These are phyloP conservation scores for Erodium trifolium DNA, from an alignment of 441 rosid genomes.

Conservation along the genomic window DNA sequence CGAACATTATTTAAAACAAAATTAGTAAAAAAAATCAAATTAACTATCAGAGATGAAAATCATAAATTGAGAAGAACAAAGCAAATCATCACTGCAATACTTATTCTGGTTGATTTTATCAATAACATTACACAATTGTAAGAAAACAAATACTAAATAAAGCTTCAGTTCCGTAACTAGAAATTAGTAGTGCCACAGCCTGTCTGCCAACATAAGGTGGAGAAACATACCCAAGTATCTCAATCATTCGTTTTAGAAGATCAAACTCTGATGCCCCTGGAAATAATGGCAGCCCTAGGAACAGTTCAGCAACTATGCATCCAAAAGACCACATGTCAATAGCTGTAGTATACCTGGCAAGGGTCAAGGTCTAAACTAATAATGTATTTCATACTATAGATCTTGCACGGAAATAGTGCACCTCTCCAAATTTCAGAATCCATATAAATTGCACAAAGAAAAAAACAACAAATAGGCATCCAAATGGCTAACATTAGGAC, in stretches of 20 bases:
- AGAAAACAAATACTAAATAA: not conserved
- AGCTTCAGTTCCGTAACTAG: slow-evolving; percentile 3
- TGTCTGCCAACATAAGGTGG: slow-evolving; percentile 12
- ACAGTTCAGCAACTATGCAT: slow-evolving; percentile 97
- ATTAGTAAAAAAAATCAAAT: not conserved
- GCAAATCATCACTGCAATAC: not conserved
- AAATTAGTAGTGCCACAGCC: slow-evolving; percentile 9
- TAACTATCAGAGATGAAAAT: not conserved
- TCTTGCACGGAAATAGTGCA: too few species aligned
- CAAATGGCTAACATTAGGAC: not conserved
- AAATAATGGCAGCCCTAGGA: slow-evolving; percentile 93
- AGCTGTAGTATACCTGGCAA: slow-evolving; percentile 80
- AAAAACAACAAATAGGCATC: too few species aligned
- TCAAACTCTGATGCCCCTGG: slow-evolving; percentile 99
- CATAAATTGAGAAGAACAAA: not conserved
- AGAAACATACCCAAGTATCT: slow-evolving; percentile 76
- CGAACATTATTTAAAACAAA: too few species aligned
- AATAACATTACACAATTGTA: not conserved
- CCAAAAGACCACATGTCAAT: slow-evolving; percentile 99
- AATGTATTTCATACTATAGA: not conserved
- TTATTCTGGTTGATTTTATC: not conserved
- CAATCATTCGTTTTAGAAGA: slow-evolving; percentile 84
- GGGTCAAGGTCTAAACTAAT: slow-evolving; percentile 39
- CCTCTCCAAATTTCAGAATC: too few species aligned
- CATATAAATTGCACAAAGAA: too few species aligned